Evolutionary conservation across 2,329 filamentous ascomycete species (phyloP).

Genomic region (Arthrinium puccinioides): DNA sequence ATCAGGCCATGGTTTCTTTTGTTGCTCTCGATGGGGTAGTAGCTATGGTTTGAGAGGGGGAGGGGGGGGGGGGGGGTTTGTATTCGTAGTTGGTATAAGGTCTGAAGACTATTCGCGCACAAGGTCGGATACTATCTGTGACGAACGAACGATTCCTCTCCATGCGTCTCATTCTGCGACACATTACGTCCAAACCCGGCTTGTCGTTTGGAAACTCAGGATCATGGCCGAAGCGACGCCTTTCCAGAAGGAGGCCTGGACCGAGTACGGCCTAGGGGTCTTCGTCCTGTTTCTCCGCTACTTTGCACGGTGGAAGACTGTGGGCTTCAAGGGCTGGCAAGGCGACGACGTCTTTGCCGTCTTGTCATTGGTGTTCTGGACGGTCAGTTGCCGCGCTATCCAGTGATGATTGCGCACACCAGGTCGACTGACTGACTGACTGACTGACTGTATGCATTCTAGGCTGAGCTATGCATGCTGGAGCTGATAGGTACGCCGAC

Average conservation of each 20-base stretch:
- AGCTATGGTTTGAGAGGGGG: no score
- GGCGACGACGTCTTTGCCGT: conserved; percentile 35
- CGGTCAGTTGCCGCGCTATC: conserved; percentile 16
- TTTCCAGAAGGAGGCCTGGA: conserved; percentile 35
- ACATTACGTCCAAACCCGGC: conserved; percentile 10
- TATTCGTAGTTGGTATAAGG: no score
- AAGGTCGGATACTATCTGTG: no score
- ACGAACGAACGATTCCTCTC: no score
- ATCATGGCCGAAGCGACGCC: conserved; percentile 23
- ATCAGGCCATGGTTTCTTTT: no score
- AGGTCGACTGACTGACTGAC: neutral
- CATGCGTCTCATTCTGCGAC: no score
- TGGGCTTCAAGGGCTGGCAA: conserved; percentile 31
- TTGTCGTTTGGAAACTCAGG: no score
- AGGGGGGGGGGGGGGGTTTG: no score
- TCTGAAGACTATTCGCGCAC: no score
- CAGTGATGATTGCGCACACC: neutral
- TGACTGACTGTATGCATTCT: neutral
- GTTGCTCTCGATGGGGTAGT: no score
- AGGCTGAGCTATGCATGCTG: conserved; percentile 1
- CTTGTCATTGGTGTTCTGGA: conserved; percentile 28
- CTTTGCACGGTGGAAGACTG: conserved; percentile 28
- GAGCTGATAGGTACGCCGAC: neutral
- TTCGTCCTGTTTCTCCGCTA: conserved; percentile 29
- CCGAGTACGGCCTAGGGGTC: conserved; percentile 32